Evolutionary conservation across 2,329 filamentous ascomycete species (phyloP).

Genomic region (Arthrobotrys musiformis): DNA sequence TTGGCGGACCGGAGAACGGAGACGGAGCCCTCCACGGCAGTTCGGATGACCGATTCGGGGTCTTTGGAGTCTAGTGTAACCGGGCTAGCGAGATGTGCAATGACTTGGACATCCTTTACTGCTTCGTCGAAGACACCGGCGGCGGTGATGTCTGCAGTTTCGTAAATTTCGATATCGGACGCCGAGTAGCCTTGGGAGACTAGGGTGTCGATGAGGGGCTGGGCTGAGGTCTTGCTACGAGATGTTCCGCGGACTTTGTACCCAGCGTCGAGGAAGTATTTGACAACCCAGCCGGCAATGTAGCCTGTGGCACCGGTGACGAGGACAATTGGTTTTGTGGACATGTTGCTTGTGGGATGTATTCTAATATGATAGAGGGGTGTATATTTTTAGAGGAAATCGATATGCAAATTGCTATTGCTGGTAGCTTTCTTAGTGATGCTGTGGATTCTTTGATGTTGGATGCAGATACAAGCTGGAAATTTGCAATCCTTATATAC

Average conservation of each 20-base stretch:
- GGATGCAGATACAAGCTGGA: not conserved
- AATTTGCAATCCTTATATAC: slow-evolving; percentile 19
- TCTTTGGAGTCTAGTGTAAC: slow-evolving; percentile 64
- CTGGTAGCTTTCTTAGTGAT: not conserved
- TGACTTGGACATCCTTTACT: slow-evolving; percentile 58
- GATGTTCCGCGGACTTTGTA: slow-evolving; percentile 66
- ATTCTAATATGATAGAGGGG: not conserved
- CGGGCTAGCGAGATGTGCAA: slow-evolving; percentile 42
- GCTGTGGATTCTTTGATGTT: slow-evolving; percentile 18
- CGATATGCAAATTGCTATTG: not conserved
- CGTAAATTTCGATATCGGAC: slow-evolving; percentile 59
- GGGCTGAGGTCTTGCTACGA: slow-evolving; percentile 62
- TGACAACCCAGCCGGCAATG: slow-evolving; percentile 68
- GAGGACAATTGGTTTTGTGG: slow-evolving; percentile 41
- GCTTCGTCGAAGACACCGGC: slow-evolving; percentile 76
- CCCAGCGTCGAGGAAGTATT: slow-evolving; percentile 65
- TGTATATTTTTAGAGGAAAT: not conserved
- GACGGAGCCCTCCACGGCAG: slow-evolving; percentile 70
- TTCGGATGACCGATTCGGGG: slow-evolving; percentile 66
- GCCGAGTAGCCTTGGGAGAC: slow-evolving; percentile 26
- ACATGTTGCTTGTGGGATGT: slow-evolving; percentile 7
- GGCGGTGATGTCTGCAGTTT: slow-evolving; percentile 78
- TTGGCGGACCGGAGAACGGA: slow-evolving; percentile 78
- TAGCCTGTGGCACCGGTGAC: slow-evolving; percentile 62
- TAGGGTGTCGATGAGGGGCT: slow-evolving; percentile 43